Conservation (phyloP, 257 asterid genomes). For the Capsicum baccatum region DNA sequence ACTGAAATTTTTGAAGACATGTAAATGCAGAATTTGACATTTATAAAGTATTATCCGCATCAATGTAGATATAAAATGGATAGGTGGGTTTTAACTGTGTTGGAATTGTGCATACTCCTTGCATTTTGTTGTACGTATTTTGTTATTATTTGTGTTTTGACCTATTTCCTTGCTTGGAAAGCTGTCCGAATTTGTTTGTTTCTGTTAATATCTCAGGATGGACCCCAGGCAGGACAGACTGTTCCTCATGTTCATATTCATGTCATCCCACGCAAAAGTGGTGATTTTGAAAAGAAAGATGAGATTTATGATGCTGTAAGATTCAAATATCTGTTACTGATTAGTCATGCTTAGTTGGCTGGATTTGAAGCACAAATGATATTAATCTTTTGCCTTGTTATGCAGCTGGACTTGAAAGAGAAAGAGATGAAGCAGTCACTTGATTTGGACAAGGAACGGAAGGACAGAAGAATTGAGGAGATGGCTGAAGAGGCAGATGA, state of each 20-base stretch:
- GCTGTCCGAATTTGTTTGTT: conserved; percentile 26
- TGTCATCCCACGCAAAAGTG: conserved; percentile 78
- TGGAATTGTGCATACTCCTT: background rate
- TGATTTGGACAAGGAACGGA: conserved; percentile 87
- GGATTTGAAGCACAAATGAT: background rate
- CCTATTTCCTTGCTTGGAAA: background rate
- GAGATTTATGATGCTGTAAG: conserved; percentile 93
- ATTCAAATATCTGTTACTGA: background rate
- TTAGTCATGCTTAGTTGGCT: conserved; percentile 5
- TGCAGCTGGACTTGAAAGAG: conserved; percentile 83
- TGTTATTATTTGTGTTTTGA: background rate
- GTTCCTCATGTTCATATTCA: conserved; percentile 92
- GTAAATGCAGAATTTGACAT: background rate
- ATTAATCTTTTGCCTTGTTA: background rate
- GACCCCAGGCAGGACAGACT: conserved; percentile 92
- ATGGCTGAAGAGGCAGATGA: conserved; percentile 88
- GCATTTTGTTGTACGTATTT: background rate
- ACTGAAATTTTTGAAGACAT: background rate
- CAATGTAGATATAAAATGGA: background rate
- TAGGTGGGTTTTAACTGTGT: background rate
- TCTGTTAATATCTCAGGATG: conserved; percentile 60
- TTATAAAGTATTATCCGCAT: background rate
- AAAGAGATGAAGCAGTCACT: conserved; percentile 81
- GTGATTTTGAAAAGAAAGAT: conserved; percentile 82
- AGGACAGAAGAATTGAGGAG: conserved; percentile 82